Percentiles rank a stretch among this genome's conserved stretches.
Evolutionary conservation across 2,329 filamentous ascomycete species (phyloP).

Genomic region (Alternaria brassicicola): DNA sequence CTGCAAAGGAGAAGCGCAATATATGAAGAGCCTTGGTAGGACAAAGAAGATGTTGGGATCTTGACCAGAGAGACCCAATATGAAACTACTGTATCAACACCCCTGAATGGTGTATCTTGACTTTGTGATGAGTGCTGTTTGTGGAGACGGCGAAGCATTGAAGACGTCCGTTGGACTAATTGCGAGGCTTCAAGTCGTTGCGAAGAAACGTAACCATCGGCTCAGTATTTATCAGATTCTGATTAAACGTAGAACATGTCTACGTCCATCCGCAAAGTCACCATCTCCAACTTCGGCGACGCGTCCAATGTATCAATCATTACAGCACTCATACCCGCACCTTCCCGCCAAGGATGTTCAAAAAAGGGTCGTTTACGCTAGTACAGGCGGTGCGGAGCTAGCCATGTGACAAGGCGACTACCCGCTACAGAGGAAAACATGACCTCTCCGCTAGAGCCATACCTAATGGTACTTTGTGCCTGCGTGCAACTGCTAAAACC

Average conservation of each 20-base stretch:
- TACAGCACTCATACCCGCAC: constrained; percentile 46
- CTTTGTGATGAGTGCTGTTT: neutral
- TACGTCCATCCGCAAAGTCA: constrained; percentile 52
- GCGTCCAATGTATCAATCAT: constrained; percentile 49
- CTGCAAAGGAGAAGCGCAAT: neutral
- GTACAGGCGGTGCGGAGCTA: constrained; percentile 58
- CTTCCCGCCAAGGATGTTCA: constrained; percentile 55
- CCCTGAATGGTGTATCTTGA: neutral
- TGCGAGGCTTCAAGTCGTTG: neutral
- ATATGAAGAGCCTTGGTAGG: neutral
- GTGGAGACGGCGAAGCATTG: neutral
- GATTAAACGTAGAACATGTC: constrained; percentile 22
- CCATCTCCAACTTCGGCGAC: constrained; percentile 54
- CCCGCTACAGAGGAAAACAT: constrained; percentile 52
- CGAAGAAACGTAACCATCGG: neutral
- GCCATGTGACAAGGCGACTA: constrained; percentile 59
- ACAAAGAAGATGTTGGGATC: neutral
- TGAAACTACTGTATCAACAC: neutral
- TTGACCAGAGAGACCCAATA: neutral
- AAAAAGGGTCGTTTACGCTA: constrained; percentile 55
- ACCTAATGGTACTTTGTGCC: neutral
- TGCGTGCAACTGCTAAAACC: neutral
- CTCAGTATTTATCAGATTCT: neutral
- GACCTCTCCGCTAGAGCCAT: neutral
- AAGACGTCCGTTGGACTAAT: neutral